Evolutionary conservation across 1,284 basidiomycete species (phyloP), one percentile per base, ranked within the genome.

Genomic region (Lignosus rhinocerotis): DNA sequence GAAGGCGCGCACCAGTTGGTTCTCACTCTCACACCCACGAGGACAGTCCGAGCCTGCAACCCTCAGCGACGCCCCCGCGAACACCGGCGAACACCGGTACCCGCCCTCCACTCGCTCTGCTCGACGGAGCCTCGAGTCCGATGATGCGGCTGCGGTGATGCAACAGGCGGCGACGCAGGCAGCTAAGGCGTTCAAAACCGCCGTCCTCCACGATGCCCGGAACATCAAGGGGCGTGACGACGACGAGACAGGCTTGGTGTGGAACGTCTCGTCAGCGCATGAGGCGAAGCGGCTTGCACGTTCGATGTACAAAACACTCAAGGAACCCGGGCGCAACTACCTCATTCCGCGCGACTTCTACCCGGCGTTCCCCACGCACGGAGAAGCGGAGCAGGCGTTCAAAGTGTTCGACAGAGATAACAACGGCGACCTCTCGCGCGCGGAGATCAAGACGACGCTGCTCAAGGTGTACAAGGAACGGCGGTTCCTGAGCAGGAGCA

Each of bases 231-330:
- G 87, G 8, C 76, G 77, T 47, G 60, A 51, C 42, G 76, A 77
- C 19, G 72, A 76, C 14, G 76, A 75, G 38, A 64, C 74, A 8
- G 76, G 75, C 48, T 66, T 85, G 53, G 69, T 69, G 54, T 83
- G 83, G 80, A 76, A 82, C 67, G 75, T 87, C 47, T 79, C 76
- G 60, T 82, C 83, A 16, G 64, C 82, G 14, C 75, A 77, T 53
- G 88, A 90, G 69, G 88, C 88, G 33, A 90, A 89, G 85, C 83
- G 84, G 57, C 79, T 93, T 36, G 91, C 92, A 14, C 80, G 84
- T 12, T 76, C 81, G 36, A 86, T 93, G 58, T 93, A 86, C 71
- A 76, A 71, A 51, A 78, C 84, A 8, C 86, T 92, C 73, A 82
- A 81, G 66, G 76, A 78, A 66, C 73, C 79, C 16, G 75, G 77